A percentile compares a stretch with the other conserved stretches of the same genome.
phyloP scores from a whole-genome alignment of 352 stramenopile species.

The Pythium utonaiense region DNA sequence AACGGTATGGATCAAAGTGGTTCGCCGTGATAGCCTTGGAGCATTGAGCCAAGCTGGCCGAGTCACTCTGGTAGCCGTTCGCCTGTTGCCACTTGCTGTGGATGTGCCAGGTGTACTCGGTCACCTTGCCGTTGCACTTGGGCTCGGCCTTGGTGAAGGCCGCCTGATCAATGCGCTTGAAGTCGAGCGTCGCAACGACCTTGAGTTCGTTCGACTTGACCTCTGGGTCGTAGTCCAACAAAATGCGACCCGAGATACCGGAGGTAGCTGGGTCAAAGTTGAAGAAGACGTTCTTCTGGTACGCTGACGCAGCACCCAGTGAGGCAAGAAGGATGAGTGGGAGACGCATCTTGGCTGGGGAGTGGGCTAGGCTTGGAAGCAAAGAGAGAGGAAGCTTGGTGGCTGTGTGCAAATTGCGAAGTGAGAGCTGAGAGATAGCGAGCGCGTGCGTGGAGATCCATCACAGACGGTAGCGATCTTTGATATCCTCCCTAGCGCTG shows the following conservation, averaged over 20 bases:
- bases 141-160: constrained; percentile 19
- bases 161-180: constrained; percentile 10
- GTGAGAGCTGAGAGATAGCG: no score
- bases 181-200: constrained; percentile 22
- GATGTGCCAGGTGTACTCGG: constrained; percentile 23
- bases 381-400: no score
- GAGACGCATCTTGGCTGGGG: no score
- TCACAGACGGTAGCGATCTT: no score
- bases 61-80: neutral
- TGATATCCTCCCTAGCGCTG: no score
- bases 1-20: constrained; percentile 25
- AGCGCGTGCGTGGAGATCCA: no score
- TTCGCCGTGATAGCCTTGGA: constrained; percentile 15
- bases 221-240: neutral
- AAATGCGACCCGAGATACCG: neutral
- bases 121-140: constrained; percentile 21
- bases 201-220: constrained; percentile 1
- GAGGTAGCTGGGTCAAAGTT: neutral
- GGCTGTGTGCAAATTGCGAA: no score
- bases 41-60: constrained; percentile 12
- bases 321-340: neutral
- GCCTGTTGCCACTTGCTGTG: constrained; percentile 21
- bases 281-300: neutral
- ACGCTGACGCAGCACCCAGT: neutral
- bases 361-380: no score